Conservation (phyloP, 1,284 basidiomycete species). For the Boletellus sp. region DNA sequence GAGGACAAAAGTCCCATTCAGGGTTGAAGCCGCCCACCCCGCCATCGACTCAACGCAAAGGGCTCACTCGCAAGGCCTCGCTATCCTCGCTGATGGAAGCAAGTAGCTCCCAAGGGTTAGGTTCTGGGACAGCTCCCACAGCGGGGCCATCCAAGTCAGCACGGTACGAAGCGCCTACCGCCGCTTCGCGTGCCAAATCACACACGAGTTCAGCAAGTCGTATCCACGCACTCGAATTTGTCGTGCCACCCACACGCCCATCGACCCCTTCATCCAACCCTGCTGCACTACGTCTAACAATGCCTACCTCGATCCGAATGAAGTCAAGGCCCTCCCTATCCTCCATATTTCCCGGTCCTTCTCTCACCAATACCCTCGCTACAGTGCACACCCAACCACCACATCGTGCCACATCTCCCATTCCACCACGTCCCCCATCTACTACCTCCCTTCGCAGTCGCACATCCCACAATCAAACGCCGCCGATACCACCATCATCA, state of each 20-base stretch:
- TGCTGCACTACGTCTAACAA: constrained; percentile 73
- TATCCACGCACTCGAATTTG: constrained; percentile 54
- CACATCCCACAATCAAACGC: constrained; percentile 31
- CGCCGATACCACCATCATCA: constrained; percentile 35
- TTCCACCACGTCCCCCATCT: constrained; percentile 56
- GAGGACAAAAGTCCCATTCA: constrained; percentile 77
- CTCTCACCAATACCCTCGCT: constrained; percentile 31
- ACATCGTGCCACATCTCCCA: constrained; percentile 53
- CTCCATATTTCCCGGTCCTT: constrained; percentile 59
- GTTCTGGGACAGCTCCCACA: constrained; percentile 42
- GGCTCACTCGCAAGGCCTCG: constrained; percentile 68
- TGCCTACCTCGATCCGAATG: constrained; percentile 73
- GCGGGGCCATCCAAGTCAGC: constrained; percentile 40
- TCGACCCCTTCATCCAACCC: constrained; percentile 74
- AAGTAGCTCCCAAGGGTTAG: constrained; percentile 52
- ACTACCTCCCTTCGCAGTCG: constrained; percentile 35
- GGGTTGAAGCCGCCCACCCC: constrained; percentile 71
- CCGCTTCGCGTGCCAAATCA: constrained; percentile 71
- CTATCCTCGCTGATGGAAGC: constrained; percentile 68
- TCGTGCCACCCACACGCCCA: constrained; percentile 71
- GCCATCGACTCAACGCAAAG: constrained; percentile 51
- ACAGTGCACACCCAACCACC: constrained; percentile 22
- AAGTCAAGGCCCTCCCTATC: constrained; percentile 72
- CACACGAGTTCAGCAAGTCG: constrained; percentile 62
- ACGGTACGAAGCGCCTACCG: constrained; percentile 73